phyloP scores from a whole-genome alignment of 2,329 filamentous ascomycete genomes.

The Venturia pyrina region DNA sequence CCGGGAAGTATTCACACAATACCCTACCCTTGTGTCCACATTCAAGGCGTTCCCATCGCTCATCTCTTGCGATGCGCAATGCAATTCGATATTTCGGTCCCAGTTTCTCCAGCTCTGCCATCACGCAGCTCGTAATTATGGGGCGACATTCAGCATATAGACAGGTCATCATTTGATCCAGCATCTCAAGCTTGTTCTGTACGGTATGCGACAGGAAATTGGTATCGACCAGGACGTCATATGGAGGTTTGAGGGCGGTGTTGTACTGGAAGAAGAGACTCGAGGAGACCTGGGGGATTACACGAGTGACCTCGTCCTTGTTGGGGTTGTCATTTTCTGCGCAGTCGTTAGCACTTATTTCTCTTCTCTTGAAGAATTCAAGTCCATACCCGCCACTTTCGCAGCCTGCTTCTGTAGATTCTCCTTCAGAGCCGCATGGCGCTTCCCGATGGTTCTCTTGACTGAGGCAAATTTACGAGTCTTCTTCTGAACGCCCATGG shows the following conservation, averaged over 20 bases:
- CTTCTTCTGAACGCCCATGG: conserved; percentile 81
- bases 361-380: not conserved
- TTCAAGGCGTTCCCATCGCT: conserved; percentile 73
- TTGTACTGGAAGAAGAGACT: conserved; percentile 55
- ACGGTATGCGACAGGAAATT: conserved; percentile 90
- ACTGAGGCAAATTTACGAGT: conserved; percentile 81
- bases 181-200: conserved; percentile 76
- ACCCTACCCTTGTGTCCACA: conserved; percentile 73
- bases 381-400: not conserved
- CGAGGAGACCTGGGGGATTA: conserved; percentile 72
- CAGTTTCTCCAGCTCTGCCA: conserved; percentile 82
- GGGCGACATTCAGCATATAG: conserved; percentile 86
- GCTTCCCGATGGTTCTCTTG: conserved; percentile 73
- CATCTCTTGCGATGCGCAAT: conserved; percentile 75
- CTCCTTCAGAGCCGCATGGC: conserved; percentile 72
- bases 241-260: conserved; percentile 73
- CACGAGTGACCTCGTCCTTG: conserved; percentile 56
- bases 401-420: conserved; percentile 34
- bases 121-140: conserved; percentile 74
- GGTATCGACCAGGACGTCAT: conserved; percentile 72
- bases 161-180: conserved; percentile 87
- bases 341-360: not conserved
- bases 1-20: not conserved
- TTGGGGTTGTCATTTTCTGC: conserved; percentile 50
- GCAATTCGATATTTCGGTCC: conserved; percentile 81